Base-by-base conservation (phyloP, 331 rosid genomes). In the Spiraea crenata region DNA sequence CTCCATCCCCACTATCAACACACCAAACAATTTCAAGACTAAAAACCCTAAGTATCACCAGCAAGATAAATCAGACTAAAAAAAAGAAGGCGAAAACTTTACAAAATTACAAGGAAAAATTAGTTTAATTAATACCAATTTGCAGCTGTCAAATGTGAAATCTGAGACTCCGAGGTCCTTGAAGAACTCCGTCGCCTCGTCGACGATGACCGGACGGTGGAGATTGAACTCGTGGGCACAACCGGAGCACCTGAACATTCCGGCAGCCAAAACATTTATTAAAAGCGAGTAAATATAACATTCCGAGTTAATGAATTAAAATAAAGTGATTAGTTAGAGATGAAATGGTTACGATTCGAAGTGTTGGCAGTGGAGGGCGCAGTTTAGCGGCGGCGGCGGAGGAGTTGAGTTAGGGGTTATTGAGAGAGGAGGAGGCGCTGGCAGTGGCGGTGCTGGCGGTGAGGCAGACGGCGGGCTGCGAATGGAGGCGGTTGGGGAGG, bases 151-250 rank as follows among this genome's bases (percentile, higher is more conserved):
- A 73, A 91, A 93, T 6, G 90, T 85, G 87, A 93, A 93, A 67
- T 89, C 87, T 3, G 76, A 75, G 49, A 90, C 88, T 1, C 99
- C 99, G 19, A 82, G 49, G 47, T 61, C 52, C 51, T 77, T 82
- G 83, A 89, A 93, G 89, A 93, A 89, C 57, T 87, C 69, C 54
- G 84, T 41, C 19, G 91, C 99, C 25, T 91, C 99, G 48, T 89
- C 95, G 58, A 91, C 69, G 66, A 91, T 79, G 57, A 74, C 69
- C 47, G 92, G 99, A 65, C 86, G 91, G 83, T 91, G 97, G 67
- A 95, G 95, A 64, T 91, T 84, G 72, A 82, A 71, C 88, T 87
- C 96, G 70, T 87, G 95, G 35, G 96, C 77, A 74, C 99, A 91
- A 40, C 96, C 96, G 37, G 99, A 95, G 83, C 99, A 93, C 73